A percentile compares a stretch with the other conserved stretches of the same genome.
phyloP scores from a whole-genome alignment of 495 filamentous ascomycete species.

The Amorphotheca resinae region DNA sequence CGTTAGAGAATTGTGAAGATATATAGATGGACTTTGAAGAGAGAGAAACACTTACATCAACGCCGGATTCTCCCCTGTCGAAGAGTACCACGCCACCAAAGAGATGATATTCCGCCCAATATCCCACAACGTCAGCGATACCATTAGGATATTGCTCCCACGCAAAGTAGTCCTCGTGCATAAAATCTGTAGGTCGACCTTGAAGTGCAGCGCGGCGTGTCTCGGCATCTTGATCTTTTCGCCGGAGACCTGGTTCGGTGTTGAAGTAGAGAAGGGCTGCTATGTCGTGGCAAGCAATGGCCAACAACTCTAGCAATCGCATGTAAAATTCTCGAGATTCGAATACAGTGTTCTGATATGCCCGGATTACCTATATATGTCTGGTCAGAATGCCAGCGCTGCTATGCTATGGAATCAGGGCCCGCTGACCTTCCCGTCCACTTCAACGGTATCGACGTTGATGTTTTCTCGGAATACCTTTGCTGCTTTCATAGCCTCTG shows the following conservation, averaged over 20 bases:
- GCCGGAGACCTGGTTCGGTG: slow-evolving; percentile 7
- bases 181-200: slow-evolving; percentile 17
- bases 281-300: slow-evolving; percentile 23
- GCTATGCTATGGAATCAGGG: no score
- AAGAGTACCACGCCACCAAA: slow-evolving; percentile 26
- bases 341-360: slow-evolving; percentile 14
- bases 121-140: slow-evolving; percentile 24
- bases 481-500: slow-evolving; percentile 6
- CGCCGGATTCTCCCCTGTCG: slow-evolving; percentile 14
- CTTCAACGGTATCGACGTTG: slow-evolving; percentile 11
- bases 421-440: slow-evolving; percentile 10
- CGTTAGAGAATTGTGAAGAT: slow-evolving; percentile 1
- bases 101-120: slow-evolving; percentile 25
- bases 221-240: slow-evolving; percentile 7
- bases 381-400: slow-evolving; percentile 3
- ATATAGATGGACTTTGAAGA: no score
- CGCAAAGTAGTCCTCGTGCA: slow-evolving; percentile 17
- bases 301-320: slow-evolving; percentile 22
- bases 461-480: slow-evolving; percentile 15
- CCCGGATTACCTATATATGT: slow-evolving; percentile 8
- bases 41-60: slow-evolving; percentile 5
- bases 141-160: slow-evolving; percentile 21
- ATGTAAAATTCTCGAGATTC: slow-evolving; percentile 13
- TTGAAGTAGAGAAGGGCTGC: slow-evolving; percentile 17
- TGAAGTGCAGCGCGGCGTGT: slow-evolving; percentile 4